Evolutionary conservation across 2,329 filamentous ascomycete genomes (phyloP).

Genomic region (Aspergillus intermedius): DNA sequence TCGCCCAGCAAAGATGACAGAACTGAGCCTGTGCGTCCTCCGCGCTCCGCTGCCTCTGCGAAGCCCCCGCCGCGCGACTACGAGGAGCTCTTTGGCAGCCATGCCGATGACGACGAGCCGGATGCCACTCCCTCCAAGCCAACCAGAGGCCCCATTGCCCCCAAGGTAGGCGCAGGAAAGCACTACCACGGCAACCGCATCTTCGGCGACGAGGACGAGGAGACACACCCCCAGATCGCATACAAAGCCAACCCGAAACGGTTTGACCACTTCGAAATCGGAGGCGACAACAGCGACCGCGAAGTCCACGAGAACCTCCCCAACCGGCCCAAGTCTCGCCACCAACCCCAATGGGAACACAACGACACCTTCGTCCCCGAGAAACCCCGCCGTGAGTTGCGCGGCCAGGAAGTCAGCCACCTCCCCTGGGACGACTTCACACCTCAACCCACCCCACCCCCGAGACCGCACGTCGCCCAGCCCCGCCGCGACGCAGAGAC

Average conservation of each 20-base stretch:
- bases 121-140: constrained; percentile 20
- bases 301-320: constrained; percentile 20
- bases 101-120: constrained; percentile 30
- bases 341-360: constrained; percentile 76
- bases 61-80: constrained; percentile 63
- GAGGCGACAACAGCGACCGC: constrained; percentile 22
- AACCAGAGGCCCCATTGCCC: constrained; percentile 38
- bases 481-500: constrained; percentile 71
- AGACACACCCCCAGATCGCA: constrained; percentile 33
- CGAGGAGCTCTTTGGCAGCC: constrained; percentile 61
- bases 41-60: constrained; percentile 57
- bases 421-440: constrained; percentile 70
- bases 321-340: constrained; percentile 36
- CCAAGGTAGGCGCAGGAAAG: constrained; percentile 54
- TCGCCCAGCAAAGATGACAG: constrained; percentile 48
- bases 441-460: constrained; percentile 36
- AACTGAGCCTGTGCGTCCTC: constrained; percentile 49
- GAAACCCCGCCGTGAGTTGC: constrained; percentile 61
- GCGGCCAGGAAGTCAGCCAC: constrained; percentile 66
- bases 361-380: constrained; percentile 79
- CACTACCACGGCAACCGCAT: constrained; percentile 59
- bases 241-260: constrained; percentile 67
- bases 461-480: constrained; percentile 54
- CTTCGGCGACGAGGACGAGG: constrained; percentile 54
- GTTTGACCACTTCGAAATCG: constrained; percentile 58